Evolutionary conservation across 306 rosid genomes (phyloP), one percentile per base, ranked within the genome.

Genomic region (Sophora flavescens): DNA sequence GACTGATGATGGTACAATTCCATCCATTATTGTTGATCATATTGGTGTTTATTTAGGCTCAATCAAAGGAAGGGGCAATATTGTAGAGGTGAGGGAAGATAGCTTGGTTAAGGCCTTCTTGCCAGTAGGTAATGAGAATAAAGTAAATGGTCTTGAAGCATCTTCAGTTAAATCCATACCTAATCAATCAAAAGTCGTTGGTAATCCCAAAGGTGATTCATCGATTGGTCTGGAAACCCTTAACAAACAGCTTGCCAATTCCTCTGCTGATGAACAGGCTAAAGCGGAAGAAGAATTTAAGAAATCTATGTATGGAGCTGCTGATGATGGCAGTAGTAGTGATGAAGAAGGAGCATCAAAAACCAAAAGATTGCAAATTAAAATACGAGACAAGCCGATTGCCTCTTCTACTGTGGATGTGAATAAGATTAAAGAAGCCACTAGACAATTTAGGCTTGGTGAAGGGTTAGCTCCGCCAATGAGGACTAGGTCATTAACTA

Each of bases 211-310:
- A 76, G 88, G 76, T 33, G 80, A 70, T 77, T 86, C 87, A 22
- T 72, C 84, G 88, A 86, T 85, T 91, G 96, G 91, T 68, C 85
- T 91, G 50, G 94, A 87, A 82, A 78, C 87, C 70, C 94, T 86
- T 41, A 77, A 79, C 71, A 86, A 89, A 80, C 89, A 87, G 68
- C 70, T 64, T 74, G 70, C 76, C 33, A 80, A 84, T 84, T 83
- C 98, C 63, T 78, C 89, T 42, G 72, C 83, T 9, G 98, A 91
- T 63, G 93, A 91, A 72, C 98, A 93, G 84, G 91, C 97, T 78
- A 91, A 90, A 87, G 98, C 98, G 3, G 98, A 84, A 90, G 97
- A 91, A 87, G 98, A 93, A 82, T 93, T 93, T 80, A 93, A 93
- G 84, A 93, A 90, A 82, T 84, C 97, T 6, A 86, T 93, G 93